Evolutionary conservation across 768 basidiomycete species (phyloP).

Genomic region (Boletus tomentosulus): DNA sequence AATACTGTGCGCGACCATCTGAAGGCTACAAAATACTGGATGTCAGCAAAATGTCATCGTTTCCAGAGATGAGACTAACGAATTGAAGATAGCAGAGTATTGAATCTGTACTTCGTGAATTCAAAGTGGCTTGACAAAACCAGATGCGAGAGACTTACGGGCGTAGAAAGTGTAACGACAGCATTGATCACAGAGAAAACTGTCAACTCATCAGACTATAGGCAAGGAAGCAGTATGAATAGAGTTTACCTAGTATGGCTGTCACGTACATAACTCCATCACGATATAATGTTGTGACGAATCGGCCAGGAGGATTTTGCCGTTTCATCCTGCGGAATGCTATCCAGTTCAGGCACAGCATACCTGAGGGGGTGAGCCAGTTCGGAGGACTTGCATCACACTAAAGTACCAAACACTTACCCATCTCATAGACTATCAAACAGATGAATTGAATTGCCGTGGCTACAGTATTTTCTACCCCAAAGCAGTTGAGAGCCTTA

Average conservation of each 20-base stretch:
- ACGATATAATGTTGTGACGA: conserved; percentile 13
- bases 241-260: conserved; percentile 12
- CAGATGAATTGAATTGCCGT: conserved; percentile 7
- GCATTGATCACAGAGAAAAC: conserved; percentile 18
- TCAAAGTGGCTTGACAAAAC: background rate
- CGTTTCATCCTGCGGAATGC: conserved; percentile 15
- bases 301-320: conserved; percentile 3
- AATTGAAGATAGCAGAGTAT: conserved; percentile 17
- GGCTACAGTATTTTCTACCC: background rate
- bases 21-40: conserved; percentile 6
- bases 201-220: background rate
- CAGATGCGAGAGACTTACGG: conserved; percentile 1
- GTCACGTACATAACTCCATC: conserved; percentile 19
- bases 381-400: background rate
- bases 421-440: conserved; percentile 16
- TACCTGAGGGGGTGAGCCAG: conserved; percentile 4
- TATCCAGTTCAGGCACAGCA: conserved; percentile 14
- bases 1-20: conserved; percentile 21
- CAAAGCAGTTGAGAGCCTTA: conserved; percentile 10
- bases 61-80: conserved; percentile 4
- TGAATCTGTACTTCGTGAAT: conserved; percentile 1
- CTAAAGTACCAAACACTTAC: background rate
- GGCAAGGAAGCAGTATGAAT: background rate
- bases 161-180: conserved; percentile 5
- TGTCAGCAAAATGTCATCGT: background rate